These are phyloP conservation scores for Fusarium metavorans DNA, from an alignment of 2,329 filamentous ascomycete species.

Conservation along the genomic window DNA sequence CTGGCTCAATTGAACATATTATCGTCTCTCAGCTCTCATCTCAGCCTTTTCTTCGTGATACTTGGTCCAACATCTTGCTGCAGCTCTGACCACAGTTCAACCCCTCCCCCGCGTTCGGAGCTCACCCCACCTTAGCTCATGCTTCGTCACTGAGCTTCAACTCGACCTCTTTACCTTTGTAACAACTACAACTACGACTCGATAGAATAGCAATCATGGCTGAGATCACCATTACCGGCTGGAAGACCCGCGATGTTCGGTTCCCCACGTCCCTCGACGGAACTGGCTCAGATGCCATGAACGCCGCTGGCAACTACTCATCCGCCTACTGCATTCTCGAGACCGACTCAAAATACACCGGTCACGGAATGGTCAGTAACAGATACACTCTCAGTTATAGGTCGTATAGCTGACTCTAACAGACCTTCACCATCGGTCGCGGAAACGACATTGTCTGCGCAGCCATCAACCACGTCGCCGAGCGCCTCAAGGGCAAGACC, in stretches of 20 bases:
- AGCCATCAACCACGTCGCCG: constrained; percentile 82
- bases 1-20: constrained; percentile 28
- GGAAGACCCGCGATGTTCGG: constrained; percentile 78
- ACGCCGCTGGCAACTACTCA: constrained; percentile 92
- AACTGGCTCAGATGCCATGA: constrained; percentile 98
- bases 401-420: constrained; percentile 6
- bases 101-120: constrained; percentile 40
- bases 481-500: constrained; percentile 79
- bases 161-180: neutral
- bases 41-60: neutral
- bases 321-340: constrained; percentile 93
- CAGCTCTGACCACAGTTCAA: constrained; percentile 3
- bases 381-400: neutral
- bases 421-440: constrained; percentile 86
- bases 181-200: neutral
- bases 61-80: neutral
- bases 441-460: constrained; percentile 93
- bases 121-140: constrained; percentile 35
- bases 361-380: constrained; percentile 79
- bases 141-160: constrained; percentile 16
- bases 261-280: constrained; percentile 95
- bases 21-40: neutral
- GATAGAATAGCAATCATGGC: constrained; percentile 31
- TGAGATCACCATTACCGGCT: constrained; percentile 79
- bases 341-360: constrained; percentile 78